Conservation (phyloP, 805 yeast species). For the Kuraishia borneana region DNA sequence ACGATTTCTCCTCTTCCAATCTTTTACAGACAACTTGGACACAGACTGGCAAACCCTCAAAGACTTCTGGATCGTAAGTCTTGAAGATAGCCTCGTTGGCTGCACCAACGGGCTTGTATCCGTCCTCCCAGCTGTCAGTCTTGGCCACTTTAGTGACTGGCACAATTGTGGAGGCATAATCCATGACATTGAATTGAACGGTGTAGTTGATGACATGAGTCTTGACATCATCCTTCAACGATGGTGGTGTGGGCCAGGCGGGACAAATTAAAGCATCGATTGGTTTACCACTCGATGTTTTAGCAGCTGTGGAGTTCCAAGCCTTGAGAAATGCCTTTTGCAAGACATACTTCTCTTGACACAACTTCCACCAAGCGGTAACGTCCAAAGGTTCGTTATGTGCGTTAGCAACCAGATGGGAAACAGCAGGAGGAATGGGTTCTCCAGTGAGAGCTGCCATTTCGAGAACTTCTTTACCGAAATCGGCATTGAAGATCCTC, state of each 20-base stretch:
- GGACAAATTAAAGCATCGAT: conserved; percentile 42
- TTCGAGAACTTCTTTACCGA: conserved; percentile 20
- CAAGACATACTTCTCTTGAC: conserved; percentile 19
- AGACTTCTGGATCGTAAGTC: conserved; percentile 33
- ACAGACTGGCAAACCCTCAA: conserved; percentile 41
- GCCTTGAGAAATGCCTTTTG: conserved; percentile 25
- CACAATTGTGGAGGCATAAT: conserved; percentile 31
- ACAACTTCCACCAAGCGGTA: conserved; percentile 29
- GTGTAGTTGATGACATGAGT: conserved; percentile 34
- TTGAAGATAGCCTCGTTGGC: conserved; percentile 32
- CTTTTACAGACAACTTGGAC: conserved; percentile 44
- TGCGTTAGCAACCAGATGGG: conserved; percentile 12
- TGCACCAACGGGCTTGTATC: conserved; percentile 21
- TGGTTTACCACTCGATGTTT: conserved; percentile 24
- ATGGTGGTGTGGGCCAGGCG: conserved; percentile 28
- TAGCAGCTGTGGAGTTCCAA: conserved; percentile 21
- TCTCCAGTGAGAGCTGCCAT: conserved; percentile 24
- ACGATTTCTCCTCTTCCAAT: conserved; percentile 47
- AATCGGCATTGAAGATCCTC: conserved; percentile 35
- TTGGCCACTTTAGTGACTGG: conserved; percentile 31
- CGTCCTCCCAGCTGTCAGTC: conserved; percentile 16
- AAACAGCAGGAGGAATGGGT: conserved; percentile 15
- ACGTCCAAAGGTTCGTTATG: conserved; percentile 5
- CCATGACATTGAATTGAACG: conserved; percentile 39
- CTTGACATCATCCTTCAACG: conserved; percentile 24